Evolutionary conservation across 139 green algal species (phyloP).

Genomic region (Micractinium sp.): DNA sequence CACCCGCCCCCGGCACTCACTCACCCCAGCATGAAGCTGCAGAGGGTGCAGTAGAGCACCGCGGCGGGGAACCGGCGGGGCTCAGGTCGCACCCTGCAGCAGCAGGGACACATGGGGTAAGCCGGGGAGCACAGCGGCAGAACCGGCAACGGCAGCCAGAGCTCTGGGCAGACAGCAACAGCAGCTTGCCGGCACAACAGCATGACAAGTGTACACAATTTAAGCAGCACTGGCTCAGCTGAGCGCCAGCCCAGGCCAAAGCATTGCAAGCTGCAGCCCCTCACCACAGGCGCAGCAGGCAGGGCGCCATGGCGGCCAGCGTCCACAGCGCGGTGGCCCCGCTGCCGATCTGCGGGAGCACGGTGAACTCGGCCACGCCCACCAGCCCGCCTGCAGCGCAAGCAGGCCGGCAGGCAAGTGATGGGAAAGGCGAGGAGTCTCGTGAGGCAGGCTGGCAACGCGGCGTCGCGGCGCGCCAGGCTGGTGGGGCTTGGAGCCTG

Average conservation of each 20-base stretch:
- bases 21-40: slow-evolving; percentile 87
- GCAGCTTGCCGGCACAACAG: background rate
- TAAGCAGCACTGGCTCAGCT: too few species aligned
- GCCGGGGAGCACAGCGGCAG: too few species aligned
- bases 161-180: background rate
- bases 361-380: slow-evolving; percentile 62
- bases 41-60: slow-evolving; percentile 69
- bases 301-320: slow-evolving; percentile 74
- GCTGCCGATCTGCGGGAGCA: slow-evolving; percentile 82
- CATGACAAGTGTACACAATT: too few species aligned
- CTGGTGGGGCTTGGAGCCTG: too few species aligned
- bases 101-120: background rate
- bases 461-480: too few species aligned
- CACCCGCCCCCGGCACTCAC: background rate
- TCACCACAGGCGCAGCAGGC: slow-evolving; percentile 61
- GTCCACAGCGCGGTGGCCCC: slow-evolving; percentile 47
- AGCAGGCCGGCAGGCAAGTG: background rate
- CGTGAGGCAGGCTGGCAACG: too few species aligned
- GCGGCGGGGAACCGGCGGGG: slow-evolving; percentile 40
- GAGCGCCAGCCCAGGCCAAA: background rate
- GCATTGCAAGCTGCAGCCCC: background rate
- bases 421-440: background rate
- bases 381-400: slow-evolving; percentile 74
- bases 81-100: slow-evolving; percentile 41
- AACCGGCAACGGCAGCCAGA: background rate